Conservation (phyloP, 352 stramenopile genomes). For the Globisporangium spiculum region DNA sequence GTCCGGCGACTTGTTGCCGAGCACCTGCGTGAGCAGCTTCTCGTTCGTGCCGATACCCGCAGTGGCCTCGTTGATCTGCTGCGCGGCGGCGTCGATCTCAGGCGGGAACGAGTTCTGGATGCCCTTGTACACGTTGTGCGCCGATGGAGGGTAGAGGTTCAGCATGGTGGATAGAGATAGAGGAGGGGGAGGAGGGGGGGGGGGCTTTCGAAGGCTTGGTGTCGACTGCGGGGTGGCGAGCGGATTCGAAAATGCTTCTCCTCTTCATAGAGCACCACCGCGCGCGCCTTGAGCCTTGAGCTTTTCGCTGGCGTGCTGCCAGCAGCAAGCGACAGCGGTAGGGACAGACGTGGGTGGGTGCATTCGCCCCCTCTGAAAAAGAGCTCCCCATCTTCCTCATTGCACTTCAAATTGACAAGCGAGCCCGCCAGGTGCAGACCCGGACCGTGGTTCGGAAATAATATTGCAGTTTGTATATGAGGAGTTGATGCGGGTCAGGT, state of each 20-base stretch:
- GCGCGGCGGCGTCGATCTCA: slow-evolving; percentile 44
- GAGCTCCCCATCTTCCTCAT: neutral
- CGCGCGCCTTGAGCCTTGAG: neutral
- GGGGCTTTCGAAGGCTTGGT: slow-evolving; percentile 1
- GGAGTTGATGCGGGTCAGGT: neutral
- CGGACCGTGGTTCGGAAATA: no score
- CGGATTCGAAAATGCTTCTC: slow-evolving; percentile 31
- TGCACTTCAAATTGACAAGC: neutral
- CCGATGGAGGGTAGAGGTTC: slow-evolving; percentile 73
- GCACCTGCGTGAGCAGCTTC: slow-evolving; percentile 32
- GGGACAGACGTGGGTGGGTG: neutral
- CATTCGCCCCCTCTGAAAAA: neutral
- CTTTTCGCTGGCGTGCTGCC: slow-evolving; percentile 1
- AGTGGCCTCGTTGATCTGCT: slow-evolving; percentile 64
- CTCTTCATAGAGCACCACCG: slow-evolving; percentile 1
- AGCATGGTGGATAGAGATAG: slow-evolving; percentile 38
- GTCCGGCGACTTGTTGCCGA: slow-evolving; percentile 58
- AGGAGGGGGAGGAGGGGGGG: neutral
- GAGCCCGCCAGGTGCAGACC: neutral
- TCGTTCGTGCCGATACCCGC: slow-evolving; percentile 65
- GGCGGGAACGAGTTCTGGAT: slow-evolving; percentile 35
- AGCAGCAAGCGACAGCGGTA: neutral
- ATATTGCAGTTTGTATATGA: neutral
- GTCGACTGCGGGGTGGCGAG: slow-evolving; percentile 5
- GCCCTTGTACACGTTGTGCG: slow-evolving; percentile 60